phyloP scores from a whole-genome alignment of 2,329 filamentous ascomycete species.

The Trichocomaceae sp. region DNA sequence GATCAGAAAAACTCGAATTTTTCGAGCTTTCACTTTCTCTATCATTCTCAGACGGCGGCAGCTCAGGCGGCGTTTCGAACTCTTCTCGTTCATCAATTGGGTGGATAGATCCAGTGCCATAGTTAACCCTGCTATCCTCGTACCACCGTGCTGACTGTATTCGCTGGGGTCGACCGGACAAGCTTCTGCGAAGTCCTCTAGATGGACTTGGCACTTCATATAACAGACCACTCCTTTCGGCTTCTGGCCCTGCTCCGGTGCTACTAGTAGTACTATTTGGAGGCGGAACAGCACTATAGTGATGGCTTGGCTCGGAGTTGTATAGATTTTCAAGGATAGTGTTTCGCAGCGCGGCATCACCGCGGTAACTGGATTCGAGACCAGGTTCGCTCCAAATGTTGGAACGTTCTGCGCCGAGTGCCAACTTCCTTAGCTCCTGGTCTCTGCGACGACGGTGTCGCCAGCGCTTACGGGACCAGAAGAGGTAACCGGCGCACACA shows the following conservation, averaged over 20 bases:
- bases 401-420: slow-evolving; percentile 45
- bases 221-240: slow-evolving; percentile 39
- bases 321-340: slow-evolving; percentile 10
- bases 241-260: slow-evolving; percentile 25
- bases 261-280: slow-evolving; percentile 24
- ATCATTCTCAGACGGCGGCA: slow-evolving; percentile 9
- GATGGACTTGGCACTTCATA: slow-evolving; percentile 36
- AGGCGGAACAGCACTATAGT: slow-evolving; percentile 12
- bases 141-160: slow-evolving; percentile 37
- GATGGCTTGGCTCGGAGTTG: slow-evolving; percentile 7
- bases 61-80: slow-evolving; percentile 39
- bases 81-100: slow-evolving; percentile 59
- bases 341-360: slow-evolving; percentile 11
- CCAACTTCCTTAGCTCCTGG: slow-evolving; percentile 49
- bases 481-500: slow-evolving; percentile 43
- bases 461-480: slow-evolving; percentile 46
- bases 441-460: slow-evolving; percentile 42
- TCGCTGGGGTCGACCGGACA: slow-evolving; percentile 29
- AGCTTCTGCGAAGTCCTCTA: slow-evolving; percentile 32
- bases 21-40: slow-evolving; percentile 17
- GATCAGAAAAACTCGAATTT: slow-evolving; percentile 19
- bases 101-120: slow-evolving; percentile 51
- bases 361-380: slow-evolving; percentile 32
- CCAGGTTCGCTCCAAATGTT: slow-evolving; percentile 38
- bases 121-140: slow-evolving; percentile 43